phyloP scores from a whole-genome alignment of 176 grass and related monocot genomes.

The sorghum (Sorghum bicolor) region DNA sequence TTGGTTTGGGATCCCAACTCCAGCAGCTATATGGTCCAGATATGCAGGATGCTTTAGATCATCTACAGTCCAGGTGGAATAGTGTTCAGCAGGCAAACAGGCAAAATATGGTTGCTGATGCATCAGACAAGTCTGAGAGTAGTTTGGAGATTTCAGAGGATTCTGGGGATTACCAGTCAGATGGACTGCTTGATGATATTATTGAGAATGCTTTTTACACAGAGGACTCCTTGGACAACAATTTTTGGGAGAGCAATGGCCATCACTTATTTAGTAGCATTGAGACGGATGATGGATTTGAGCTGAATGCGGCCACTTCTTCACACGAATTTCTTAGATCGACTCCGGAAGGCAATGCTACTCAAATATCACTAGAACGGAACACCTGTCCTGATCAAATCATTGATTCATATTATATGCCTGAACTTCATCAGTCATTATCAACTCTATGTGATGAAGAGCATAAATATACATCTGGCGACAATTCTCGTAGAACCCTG shows the following conservation, averaged over 20 bases:
- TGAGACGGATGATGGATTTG: conserved; percentile 50
- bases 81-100: conserved; percentile 58
- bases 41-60: conserved; percentile 75
- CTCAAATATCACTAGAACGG: conserved; percentile 24
- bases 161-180: conserved; percentile 40
- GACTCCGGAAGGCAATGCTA: conserved; percentile 13
- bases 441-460: conserved; percentile 18
- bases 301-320: conserved; percentile 12
- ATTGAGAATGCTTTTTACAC: conserved; percentile 78
- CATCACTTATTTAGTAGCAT: conserved; percentile 39
- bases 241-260: conserved; percentile 28
- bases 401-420: conserved; percentile 79
- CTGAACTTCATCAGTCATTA: conserved; percentile 47
- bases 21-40: conserved; percentile 90
- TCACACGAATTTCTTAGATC: conserved; percentile 13
- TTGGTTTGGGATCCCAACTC: conserved; percentile 67
- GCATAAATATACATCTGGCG: conserved; percentile 17
- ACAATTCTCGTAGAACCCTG: conserved; percentile 29
- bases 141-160: conserved; percentile 38
- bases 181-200: conserved; percentile 91
- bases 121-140: conserved; percentile 45
- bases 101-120: conserved; percentile 35
- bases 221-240: conserved; percentile 13
- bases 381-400: conserved; percentile 49
- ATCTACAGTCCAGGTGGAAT: conserved; percentile 99